Base-by-base conservation (phyloP, 2,329 filamentous ascomycete genomes). In the Byssoonygena ceratinophila region DNA sequence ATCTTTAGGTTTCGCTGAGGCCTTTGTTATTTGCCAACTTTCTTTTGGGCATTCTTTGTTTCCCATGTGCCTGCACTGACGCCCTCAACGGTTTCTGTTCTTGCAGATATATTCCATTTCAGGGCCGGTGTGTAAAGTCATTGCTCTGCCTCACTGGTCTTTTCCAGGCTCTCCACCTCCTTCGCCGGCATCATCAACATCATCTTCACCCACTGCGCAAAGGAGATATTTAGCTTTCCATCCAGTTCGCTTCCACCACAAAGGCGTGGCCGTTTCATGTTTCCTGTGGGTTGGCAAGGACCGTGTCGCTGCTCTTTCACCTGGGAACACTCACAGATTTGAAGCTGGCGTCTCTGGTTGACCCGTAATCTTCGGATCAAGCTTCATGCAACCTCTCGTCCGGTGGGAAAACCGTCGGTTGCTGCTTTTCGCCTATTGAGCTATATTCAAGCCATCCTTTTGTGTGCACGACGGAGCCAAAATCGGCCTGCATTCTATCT, bases 21-120 rank as follows among this genome's bases (percentile, higher is more conserved):
- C 45, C 49, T 51, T 51, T 51, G 41, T 52, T 52, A 46, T 46
- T 47, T 34, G 41, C 27, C 34, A 47, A 47, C 43, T 47, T 46
- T 32, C 25, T 47, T 52, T 52, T 22, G 43, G 43, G 5, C 23
- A 52, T 47, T 47, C 44, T 52, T 52, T 52, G 50, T 52, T 34
- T 40, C 50, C 44, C 44, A 47, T 46, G 32, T 43, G 44, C 16
- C 50, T 46, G 34, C 34, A 40, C 44, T 47, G 50, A 52, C 41
- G 31, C 43, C 49, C 44, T 52, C 32, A 52, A 46, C 41, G 34
- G 50, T 32, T 40, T 32, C 50, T 46, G 41, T 46, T 52, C 50
- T 40, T 47, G 50, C 31, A 52, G 36, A 52, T 51, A 51, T 52
- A 52, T 46, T 36, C 43, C 34, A 43, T 40, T 47, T 52, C 50